Base-by-base conservation (phyloP, 2,329 filamentous ascomycete species). In the Ceratocystis lukuohia region DNA sequence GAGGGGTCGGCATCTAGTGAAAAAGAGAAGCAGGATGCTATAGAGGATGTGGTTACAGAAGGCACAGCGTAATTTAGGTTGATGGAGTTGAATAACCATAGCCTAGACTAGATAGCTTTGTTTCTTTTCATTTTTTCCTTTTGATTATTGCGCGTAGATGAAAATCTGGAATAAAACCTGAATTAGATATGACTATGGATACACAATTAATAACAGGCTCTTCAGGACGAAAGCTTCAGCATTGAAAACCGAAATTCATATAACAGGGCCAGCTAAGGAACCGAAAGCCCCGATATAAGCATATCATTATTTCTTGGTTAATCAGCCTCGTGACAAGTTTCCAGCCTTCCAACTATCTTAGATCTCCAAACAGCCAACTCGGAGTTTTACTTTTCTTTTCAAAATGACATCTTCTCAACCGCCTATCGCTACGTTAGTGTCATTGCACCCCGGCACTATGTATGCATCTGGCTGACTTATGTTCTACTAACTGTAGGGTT, bases 381-480 rank as follows among this genome's bases (percentile, higher is more conserved):
- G 17, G 3, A 63, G 17, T 12, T 28, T 50, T 20, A 12, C 22
- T n/a, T 15, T 44, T 64, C 50, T 33, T 59, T 59, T 59, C 25
- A 71, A 68, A 4, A 78, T 78, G 76, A 71, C 76, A 70, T 76
- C 77, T 70, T 75, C 77, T 66, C 72, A 71, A 71, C 72, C 77
- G 69, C 78, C 83, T 68, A 81, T 85, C 72, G 80, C 83, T 76
- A 87, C 84, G 84, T 87, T 83, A 83, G 84, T 86, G 84, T 86
- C 84, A 86, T 87, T 86, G 84, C 83, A 87, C 84, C 77, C 76
- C 81, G 84, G 86, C 83, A 84, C 81, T 80, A 74, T 75, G 74
- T 74, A 72, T 65, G 66, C 65, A 66, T 37, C 62, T 61, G 69
- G 75, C 78, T 80, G 71, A 80, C 74, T 15, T 65, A 15, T 65